These are phyloP conservation scores for Barnettozyma pratensis DNA, from an alignment of 805 yeast genomes.

Conservation along the genomic window DNA sequence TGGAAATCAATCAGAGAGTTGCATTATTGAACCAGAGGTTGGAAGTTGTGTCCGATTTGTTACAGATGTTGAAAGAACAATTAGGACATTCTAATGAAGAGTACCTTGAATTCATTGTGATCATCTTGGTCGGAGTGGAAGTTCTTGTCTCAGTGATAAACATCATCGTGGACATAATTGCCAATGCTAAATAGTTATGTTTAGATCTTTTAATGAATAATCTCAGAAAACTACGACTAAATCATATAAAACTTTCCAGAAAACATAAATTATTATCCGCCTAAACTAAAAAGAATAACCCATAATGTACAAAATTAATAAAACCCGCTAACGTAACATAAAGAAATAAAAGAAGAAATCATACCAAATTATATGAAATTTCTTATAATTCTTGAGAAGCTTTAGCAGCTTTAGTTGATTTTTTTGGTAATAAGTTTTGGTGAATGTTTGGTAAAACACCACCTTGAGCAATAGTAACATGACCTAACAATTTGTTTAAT, in stretches of 20 bases:
- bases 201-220: too few species aligned
- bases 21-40: constrained; percentile 83
- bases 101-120: constrained; percentile 85
- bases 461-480: constrained; percentile 96
- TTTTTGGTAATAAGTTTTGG: constrained; percentile 84
- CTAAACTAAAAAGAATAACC: constrained; percentile 17
- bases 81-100: constrained; percentile 93
- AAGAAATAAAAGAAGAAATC: constrained; percentile 7
- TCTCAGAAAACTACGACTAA: background rate
- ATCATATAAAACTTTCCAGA: constrained; percentile 8
- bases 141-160: constrained; percentile 84
- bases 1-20: constrained; percentile 93
- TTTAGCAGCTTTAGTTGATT: constrained; percentile 52
- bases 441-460: constrained; percentile 87
- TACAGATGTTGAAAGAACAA: constrained; percentile 96
- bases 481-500: constrained; percentile 85
- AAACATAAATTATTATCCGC: constrained; percentile 17
- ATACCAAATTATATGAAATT: constrained; percentile 1
- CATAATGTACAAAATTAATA: constrained; percentile 18
- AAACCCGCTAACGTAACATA: constrained; percentile 11
- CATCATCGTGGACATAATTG: constrained; percentile 55
- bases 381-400: constrained; percentile 56
- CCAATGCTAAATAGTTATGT: constrained; percentile 22
- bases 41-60: constrained; percentile 87
- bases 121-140: constrained; percentile 86